Percentiles rank a stretch among this genome's conserved stretches.
phyloP scores from a whole-genome alignment of 257 asterid genomes.

The Nicotiana knightiana region DNA sequence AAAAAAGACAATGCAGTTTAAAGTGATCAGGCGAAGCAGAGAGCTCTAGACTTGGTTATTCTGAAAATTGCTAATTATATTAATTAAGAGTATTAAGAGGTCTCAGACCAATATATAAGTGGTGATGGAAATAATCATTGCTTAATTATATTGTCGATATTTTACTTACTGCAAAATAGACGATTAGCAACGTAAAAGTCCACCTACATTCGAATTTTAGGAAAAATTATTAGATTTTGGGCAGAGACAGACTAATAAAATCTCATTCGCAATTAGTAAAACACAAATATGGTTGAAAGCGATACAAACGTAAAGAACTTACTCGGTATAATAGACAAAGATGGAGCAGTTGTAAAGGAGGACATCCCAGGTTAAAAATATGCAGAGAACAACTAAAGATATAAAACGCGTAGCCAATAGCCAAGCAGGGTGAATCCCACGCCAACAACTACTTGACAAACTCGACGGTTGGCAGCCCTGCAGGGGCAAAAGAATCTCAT shows the following conservation, averaged over 20 bases:
- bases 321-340: conserved; percentile 13
- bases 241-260: neutral
- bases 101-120: too few relatives aligned
- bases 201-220: conserved; percentile 6
- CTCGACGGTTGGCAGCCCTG: neutral
- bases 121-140: neutral
- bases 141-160: neutral
- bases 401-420: neutral
- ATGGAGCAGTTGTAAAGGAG: neutral
- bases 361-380: conserved; percentile 7
- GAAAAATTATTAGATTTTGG: neutral
- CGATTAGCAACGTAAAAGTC: conserved; percentile 12
- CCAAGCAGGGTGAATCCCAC: conserved; percentile 8
- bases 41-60: too few relatives aligned
- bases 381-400: neutral
- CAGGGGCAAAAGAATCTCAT: neutral
- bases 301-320: neutral
- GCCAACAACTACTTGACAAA: conserved; percentile 4
- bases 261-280: neutral
- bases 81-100: too few relatives aligned
- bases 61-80: too few relatives aligned
- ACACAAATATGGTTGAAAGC: neutral
- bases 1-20: too few relatives aligned
- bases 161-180: conserved; percentile 14
- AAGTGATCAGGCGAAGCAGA: neutral